Evolutionary conservation across 1,139 yeast species (phyloP), one percentile per base, ranked within the genome.

Genomic region (Zygoascus meyerae): DNA sequence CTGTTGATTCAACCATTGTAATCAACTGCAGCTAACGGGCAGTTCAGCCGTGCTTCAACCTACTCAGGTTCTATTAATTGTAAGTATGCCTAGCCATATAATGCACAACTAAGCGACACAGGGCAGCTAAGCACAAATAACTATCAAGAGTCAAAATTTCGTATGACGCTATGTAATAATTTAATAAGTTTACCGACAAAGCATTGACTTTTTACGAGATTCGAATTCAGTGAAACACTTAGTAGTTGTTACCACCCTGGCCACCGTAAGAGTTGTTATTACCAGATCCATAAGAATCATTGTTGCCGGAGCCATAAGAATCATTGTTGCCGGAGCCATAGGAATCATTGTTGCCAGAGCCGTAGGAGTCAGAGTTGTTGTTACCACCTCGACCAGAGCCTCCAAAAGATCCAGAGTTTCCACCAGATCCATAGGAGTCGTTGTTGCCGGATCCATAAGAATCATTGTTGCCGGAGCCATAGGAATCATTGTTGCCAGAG

Each of bases 251-350:
- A 42, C 29, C 34, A 5, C 21, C 28, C 45, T 39, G 44, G 17
- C 33, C 33, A 18, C 52, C 48, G 50, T 55, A 44, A 39, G 58
- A 39, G 53, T 52, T 34, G 35, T 53, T 14, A 50, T 47, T 34
- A 39, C 45, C 46, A 29, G 55, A 49, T 31, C 55, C 57, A 42
- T 47, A 46, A 17, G 39, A 35, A 29, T 35, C 39, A 10, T 37
- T 30, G 39, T 58, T 34, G 26, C 48, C 48, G 17, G 51, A 45
- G 11, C 56, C 57, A 34, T 49, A 50, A 44, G 61, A 49, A 49
- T 51, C 60, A 45, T 49, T 2, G 47, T 38, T 34, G 42, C 50
- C 52, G 26, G 52, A 52, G 21, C 65, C 65, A 48, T 60, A 63
- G 32, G 66, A 61, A 49, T 61, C 61, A 42, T 43, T 28, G 42